Evolutionary conservation across 148 eudicot species (phyloP), one percentile per base, ranked within the genome.

Genomic region (Spergularia marina): DNA sequence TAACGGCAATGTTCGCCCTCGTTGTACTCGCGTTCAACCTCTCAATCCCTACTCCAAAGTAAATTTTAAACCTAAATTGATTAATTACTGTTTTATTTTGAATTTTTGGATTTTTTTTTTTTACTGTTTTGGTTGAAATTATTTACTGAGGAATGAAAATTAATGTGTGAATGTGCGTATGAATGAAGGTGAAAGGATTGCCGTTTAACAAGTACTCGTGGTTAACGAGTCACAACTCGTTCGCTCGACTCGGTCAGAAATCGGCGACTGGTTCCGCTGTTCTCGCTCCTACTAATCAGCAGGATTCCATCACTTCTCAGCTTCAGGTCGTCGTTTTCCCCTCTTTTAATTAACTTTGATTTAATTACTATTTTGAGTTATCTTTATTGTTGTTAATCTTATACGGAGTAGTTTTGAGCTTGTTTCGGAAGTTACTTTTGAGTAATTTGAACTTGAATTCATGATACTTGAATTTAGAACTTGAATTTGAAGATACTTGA

Each of bases 221-320:
- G 98, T 80, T 94, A 67, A 94, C 98, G 58, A 90, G 91, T 56
- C 98, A 94, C 86, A 94, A 94, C 77, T 66, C 98, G 59, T 94
- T 89, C 72, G 93, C 98, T 52, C 81, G 80, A 75, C 67, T 90
- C 44, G 96, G 96, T 47, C 84, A 77, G 80, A 90, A 39, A 64
- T 94, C 98, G 17, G 90, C 79, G 0, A 94, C 96, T 17, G 92
- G 97, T 18, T 76, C 90, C 12, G 73, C 83, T 25, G 72, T 92
- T 77, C 53, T 94, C 20, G 65, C 97, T 76, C 96, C 91, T 40
- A 80, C 76, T 77, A 94, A 92, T 75, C 98, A 94, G 85, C 98
- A 92, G 84, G 98, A 94, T 80, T 73, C 94, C 74, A 71, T 94
- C 62, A 85, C 97, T 36, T 77, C 77, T 78, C 98, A 94, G 86